Conservation (phyloP, 257 asterid species). For the Rubia yunnanensis region DNA sequence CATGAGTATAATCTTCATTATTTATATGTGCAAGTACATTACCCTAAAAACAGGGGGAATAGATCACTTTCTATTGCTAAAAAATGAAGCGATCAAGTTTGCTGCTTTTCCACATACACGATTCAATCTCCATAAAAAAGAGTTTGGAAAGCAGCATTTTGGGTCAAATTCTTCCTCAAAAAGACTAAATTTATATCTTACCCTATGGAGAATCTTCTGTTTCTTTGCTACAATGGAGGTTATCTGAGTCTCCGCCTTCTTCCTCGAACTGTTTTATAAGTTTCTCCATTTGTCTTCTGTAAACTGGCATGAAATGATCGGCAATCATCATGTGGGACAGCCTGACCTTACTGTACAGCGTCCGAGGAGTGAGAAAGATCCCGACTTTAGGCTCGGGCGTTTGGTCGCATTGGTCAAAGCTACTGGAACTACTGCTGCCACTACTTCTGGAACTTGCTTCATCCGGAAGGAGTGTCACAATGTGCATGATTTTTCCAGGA, state of each 20-base stretch:
- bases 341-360: slow-evolving; percentile 72
- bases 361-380: slow-evolving; percentile 68
- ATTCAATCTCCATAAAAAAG: not conserved
- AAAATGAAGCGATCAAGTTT: not conserved
- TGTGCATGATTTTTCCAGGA: slow-evolving; percentile 81
- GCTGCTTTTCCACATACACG: not conserved
- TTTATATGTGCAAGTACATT: not conserved
- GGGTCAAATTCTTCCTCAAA: not conserved
- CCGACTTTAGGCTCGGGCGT: slow-evolving; percentile 42
- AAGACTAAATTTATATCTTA: not conserved
- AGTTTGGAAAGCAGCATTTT: slow-evolving; percentile 6
- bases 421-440: slow-evolving; percentile 19
- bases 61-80: not conserved
- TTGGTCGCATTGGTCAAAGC: slow-evolving; percentile 13
- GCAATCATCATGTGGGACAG: slow-evolving; percentile 85
- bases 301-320: slow-evolving; percentile 93
- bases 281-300: slow-evolving; percentile 73
- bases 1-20: not conserved
- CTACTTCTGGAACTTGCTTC: slow-evolving; percentile 28
- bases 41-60: not conserved
- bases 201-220: slow-evolving; percentile 12
- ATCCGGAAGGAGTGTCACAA: slow-evolving; percentile 50
- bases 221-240: slow-evolving; percentile 13
- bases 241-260: slow-evolving; percentile 32
- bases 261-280: slow-evolving; percentile 54